Percentiles rank a stretch among this genome's conserved stretches.
Conservation (phyloP, 2,329 filamentous ascomycete species). For the Hypoxylon rubiginosum region DNA sequence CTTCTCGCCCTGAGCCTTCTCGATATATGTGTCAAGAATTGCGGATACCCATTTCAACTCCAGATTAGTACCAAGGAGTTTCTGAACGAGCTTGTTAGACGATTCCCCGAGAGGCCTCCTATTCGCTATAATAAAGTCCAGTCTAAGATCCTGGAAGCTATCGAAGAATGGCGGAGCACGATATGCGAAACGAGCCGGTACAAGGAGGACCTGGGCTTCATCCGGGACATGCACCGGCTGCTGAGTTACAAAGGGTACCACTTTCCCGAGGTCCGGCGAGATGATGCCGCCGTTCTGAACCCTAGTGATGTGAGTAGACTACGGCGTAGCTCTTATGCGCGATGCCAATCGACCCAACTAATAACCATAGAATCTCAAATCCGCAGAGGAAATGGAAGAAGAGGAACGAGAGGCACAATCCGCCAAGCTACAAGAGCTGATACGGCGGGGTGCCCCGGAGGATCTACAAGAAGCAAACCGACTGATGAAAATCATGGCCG, state of each 20-base stretch:
- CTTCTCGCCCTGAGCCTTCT: slow-evolving; percentile 91
- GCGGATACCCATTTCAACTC: slow-evolving; percentile 97
- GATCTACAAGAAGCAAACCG: slow-evolving; percentile 97
- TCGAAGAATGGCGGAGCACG: slow-evolving; percentile 98
- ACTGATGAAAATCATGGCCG: slow-evolving; percentile 99
- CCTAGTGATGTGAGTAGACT: slow-evolving; percentile 93
- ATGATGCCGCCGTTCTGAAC: slow-evolving; percentile 96
- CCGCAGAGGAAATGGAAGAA: slow-evolving; percentile 98
- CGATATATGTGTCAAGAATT: slow-evolving; percentile 99
- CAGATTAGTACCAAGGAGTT: slow-evolving; percentile 99
- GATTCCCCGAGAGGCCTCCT: slow-evolving; percentile 94
- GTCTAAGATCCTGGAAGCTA: slow-evolving; percentile 91
- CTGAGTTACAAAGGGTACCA: slow-evolving; percentile 97
- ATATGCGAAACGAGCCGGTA: slow-evolving; percentile 99
- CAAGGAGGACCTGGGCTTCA: slow-evolving; percentile 96
- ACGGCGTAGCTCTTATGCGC: slow-evolving; percentile 14
- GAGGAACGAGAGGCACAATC: slow-evolving; percentile 95
- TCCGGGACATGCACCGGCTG: slow-evolving; percentile 96
- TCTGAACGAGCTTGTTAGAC: slow-evolving; percentile 94
- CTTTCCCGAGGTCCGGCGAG: slow-evolving; percentile 90
- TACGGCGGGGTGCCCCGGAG: slow-evolving; percentile 89
- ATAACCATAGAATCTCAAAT: slow-evolving; percentile 82
- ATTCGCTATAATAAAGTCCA: slow-evolving; percentile 89
- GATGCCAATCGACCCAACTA: slow-evolving; percentile 47
- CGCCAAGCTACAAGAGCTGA: slow-evolving; percentile 97